A percentile compares a stretch with the other conserved stretches of the same genome.
Evolutionary conservation across 495 filamentous ascomycete genomes (phyloP).

Genomic region (Xylaria scruposa): DNA sequence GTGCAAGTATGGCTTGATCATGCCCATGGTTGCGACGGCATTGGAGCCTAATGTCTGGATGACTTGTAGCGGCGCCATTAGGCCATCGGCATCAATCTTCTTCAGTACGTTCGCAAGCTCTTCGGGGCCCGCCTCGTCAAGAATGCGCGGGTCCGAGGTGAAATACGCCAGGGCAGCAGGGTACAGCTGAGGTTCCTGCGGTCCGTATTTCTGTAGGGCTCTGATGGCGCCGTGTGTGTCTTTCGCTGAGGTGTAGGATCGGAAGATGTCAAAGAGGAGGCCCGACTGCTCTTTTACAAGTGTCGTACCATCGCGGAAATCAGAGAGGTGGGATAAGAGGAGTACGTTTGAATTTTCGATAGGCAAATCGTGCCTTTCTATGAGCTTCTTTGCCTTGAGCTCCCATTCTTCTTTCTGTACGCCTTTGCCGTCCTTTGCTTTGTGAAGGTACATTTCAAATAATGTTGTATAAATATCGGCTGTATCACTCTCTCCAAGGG

Average conservation of each 20-base stretch:
- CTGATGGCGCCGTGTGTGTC: conserved; percentile 90
- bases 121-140: conserved; percentile 85
- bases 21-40: conserved; percentile 89
- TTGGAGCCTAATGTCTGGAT: conserved; percentile 79
- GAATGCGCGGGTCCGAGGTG: conserved; percentile 78
- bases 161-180: conserved; percentile 93
- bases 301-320: conserved; percentile 88
- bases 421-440: conserved; percentile 75
- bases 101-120: conserved; percentile 79
- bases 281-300: conserved; percentile 94
- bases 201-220: conserved; percentile 88
- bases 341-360: conserved; percentile 96
- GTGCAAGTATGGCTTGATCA: conserved; percentile 91
- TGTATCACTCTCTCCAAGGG: conserved; percentile 71
- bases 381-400: conserved; percentile 83
- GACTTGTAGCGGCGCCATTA: conserved; percentile 96
- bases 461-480: conserved; percentile 91
- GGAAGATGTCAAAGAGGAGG: conserved; percentile 91
- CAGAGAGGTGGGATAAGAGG: conserved; percentile 87
- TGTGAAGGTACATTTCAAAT: conserved; percentile 97
- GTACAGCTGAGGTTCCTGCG: conserved; percentile 90
- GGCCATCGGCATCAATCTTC: conserved; percentile 85
- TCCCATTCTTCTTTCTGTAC: conserved; percentile 78
- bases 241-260: conserved; percentile 91
- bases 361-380: conserved; percentile 72